Evolutionary conservation across 2,329 filamentous ascomycete genomes (phyloP), one percentile per base, ranked within the genome.

Genomic region (Aspergillus carbonarius): DNA sequence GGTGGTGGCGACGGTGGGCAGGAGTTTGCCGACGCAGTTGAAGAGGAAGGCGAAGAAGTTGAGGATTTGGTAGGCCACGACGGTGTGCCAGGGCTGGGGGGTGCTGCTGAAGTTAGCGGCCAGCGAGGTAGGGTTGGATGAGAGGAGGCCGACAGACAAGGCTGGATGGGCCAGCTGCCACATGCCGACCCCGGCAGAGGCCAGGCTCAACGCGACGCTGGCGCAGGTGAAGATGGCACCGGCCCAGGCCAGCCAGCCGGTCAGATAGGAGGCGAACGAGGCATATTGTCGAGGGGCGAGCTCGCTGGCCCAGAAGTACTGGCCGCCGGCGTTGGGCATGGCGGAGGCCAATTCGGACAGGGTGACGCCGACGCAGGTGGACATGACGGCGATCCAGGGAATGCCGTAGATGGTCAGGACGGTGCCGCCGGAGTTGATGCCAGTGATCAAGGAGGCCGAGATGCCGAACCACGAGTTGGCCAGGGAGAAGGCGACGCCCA

Each of bases 211-310:
- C 2, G 81, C 79, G 9, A 83, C 80, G 67, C 79, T 82, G 23
- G 83, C 82, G 62, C 74, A 80, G 7, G 81, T 83, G 61, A 84
- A 84, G 56, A 85, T 78, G 12, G 77, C 76, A 2, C 82, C 82
- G 12, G 81, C 78, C 77, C 81, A 84, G 2, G 79, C 80, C 54
- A 83, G 76, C 75, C 79, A 83, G 6, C 80, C 81, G 1, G 78
- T 81, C 46, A 80, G 56, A 58, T 81, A 82, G 6, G 76, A 78
- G 5, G 78, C 75, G 59, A 81, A 74, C 20, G 76, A 75, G 1
- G 78, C 74, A 58, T 76, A 81, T 54, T 68, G 74, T 58, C 69
- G 76, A 1, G 80, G 78, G 0, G 79, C 78, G 62, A 82, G 64
- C 58, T 81, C 76, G 52, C 75, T 78, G 4, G 80, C 78, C 79